Evolutionary conservation across 495 filamentous ascomycete species (phyloP).

Genomic region (Penicillium salamii): DNA sequence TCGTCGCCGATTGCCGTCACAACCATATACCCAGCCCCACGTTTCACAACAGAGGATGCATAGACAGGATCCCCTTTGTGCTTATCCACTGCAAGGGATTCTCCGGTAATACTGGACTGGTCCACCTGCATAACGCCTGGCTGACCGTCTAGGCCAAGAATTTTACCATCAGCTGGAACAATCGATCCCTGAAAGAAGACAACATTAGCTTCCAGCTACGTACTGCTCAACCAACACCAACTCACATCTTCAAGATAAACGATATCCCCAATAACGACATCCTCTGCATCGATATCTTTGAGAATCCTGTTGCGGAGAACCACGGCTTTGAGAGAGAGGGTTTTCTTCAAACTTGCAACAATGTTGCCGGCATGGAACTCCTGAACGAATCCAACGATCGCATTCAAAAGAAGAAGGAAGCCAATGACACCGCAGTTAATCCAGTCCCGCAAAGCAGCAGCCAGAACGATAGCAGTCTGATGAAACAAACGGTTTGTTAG

Average conservation of each 20-base stretch:
- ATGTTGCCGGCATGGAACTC: slow-evolving; percentile 89
- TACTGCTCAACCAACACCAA: not conserved
- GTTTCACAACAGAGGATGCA: slow-evolving; percentile 85
- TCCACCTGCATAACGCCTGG: slow-evolving; percentile 87
- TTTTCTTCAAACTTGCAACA: slow-evolving; percentile 89
- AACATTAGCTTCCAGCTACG: slow-evolving; percentile 1
- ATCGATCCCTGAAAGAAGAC: slow-evolving; percentile 62
- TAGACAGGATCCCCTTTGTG: slow-evolving; percentile 74
- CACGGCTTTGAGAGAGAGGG: slow-evolving; percentile 78
- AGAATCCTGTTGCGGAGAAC: slow-evolving; percentile 75
- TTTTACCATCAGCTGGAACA: slow-evolving; percentile 81
- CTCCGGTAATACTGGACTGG: slow-evolving; percentile 88
- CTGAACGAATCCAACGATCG: slow-evolving; percentile 80
- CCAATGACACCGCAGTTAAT: slow-evolving; percentile 78
- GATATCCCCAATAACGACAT: slow-evolving; percentile 89
- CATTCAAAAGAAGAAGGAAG: slow-evolving; percentile 75
- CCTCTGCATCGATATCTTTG: slow-evolving; percentile 69
- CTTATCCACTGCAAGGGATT: slow-evolving; percentile 90
- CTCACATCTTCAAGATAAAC: slow-evolving; percentile 76
- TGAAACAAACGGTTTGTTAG: not conserved
- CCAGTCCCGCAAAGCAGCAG: slow-evolving; percentile 74
- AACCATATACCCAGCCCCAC: slow-evolving; percentile 79
- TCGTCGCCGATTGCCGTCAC: slow-evolving; percentile 80
- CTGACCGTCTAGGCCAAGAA: slow-evolving; percentile 76
- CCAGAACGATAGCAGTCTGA: slow-evolving; percentile 69